These are phyloP conservation scores for Blumeria graminis DNA, from an alignment of 2,329 filamentous ascomycete genomes.

Conservation along the genomic window DNA sequence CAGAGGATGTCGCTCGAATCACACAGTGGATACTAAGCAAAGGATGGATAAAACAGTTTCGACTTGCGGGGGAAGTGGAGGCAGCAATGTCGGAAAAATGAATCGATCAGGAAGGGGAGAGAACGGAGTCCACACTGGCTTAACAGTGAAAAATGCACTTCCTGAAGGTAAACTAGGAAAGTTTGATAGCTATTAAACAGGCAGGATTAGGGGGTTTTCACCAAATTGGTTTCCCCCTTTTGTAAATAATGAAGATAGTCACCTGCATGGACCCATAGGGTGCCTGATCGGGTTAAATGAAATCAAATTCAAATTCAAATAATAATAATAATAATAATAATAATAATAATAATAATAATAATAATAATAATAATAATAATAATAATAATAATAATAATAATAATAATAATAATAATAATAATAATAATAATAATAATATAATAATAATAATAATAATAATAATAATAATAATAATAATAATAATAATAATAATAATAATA, in stretches of 20 bases:
- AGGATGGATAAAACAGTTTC: not conserved
- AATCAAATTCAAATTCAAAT: not conserved
- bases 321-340: too few relatives aligned
- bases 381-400: too few relatives aligned
- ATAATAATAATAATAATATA: too few relatives aligned
- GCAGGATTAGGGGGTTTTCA: not conserved
- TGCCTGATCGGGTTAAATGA: not conserved
- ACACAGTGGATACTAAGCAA: not conserved
- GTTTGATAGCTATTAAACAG: not conserved
- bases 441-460: too few relatives aligned
- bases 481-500: too few relatives aligned
- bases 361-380: too few relatives aligned
- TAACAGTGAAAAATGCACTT: not conserved
- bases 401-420: too few relatives aligned
- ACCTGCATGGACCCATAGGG: not conserved
- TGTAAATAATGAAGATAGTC: not conserved
- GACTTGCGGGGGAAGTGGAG: not conserved
- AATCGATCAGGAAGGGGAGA: not conserved
- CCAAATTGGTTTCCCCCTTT: not conserved
- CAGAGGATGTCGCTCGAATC: not conserved
- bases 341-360: too few relatives aligned
- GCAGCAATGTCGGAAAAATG: not conserved
- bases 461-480: too few relatives aligned
- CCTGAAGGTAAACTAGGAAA: not conserved
- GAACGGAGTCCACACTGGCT: not conserved